Conservation (phyloP, 768 basidiomycete species). For the Lentinula raphanica region DNA sequence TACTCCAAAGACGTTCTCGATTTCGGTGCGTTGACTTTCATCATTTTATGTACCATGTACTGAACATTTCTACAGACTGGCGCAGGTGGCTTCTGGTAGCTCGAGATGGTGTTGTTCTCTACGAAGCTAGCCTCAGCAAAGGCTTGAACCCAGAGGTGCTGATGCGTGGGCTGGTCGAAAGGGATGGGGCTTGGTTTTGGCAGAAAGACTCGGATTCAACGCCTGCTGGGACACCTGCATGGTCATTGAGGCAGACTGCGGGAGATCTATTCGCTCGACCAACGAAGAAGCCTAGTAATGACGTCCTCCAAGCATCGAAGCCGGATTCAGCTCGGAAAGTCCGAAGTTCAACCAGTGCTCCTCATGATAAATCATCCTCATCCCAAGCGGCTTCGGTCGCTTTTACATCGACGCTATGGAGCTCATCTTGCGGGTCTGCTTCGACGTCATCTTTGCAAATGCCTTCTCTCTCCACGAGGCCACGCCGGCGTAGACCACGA, state of each 20-base stretch:
- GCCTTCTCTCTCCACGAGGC: too few species aligned
- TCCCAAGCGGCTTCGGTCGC: too few species aligned
- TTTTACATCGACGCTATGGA: too few species aligned
- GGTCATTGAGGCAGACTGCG: neutral
- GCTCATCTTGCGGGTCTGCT: too few species aligned
- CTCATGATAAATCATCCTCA: too few species aligned
- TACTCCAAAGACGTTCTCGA: neutral
- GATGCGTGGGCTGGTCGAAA: slow-evolving; percentile 1
- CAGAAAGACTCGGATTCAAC: neutral
- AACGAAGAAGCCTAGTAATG: too few species aligned
- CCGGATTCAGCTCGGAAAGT: too few species aligned
- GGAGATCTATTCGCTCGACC: neutral
- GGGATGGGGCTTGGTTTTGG: neutral
- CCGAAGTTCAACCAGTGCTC: too few species aligned
- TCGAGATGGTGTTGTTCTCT: neutral
- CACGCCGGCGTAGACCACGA: too few species aligned
- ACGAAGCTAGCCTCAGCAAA: neutral
- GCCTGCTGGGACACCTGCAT: neutral
- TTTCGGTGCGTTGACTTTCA: neutral
- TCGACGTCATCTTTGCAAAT: too few species aligned
- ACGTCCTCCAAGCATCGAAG: too few species aligned
- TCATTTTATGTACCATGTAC: neutral
- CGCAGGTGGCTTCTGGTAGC: neutral
- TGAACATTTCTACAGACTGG: neutral
- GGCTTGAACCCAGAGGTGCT: neutral